Conservation (phyloP, 805 yeast genomes). For the Zygoascus flipseniorum region DNA sequence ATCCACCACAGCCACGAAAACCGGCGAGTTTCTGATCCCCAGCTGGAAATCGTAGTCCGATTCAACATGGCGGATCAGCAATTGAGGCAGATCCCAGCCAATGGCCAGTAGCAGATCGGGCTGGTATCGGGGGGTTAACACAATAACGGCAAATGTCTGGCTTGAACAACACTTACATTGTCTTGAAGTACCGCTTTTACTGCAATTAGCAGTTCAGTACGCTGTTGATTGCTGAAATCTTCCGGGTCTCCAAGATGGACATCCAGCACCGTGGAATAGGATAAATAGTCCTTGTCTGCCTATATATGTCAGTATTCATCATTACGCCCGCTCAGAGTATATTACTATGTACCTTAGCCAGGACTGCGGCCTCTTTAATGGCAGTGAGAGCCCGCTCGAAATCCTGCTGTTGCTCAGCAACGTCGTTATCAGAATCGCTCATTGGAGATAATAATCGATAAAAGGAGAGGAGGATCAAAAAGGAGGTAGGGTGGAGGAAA, state of each 20-base stretch:
- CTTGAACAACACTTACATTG: conserved; percentile 5
- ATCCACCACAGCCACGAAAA: conserved; percentile 29
- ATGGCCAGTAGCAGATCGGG: conserved; percentile 51
- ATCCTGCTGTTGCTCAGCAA: not conserved
- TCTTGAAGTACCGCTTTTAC: conserved; percentile 37
- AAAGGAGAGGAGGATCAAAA: not conserved
- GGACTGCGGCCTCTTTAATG: conserved; percentile 15
- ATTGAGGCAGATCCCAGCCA: conserved; percentile 87
- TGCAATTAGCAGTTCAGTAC: conserved; percentile 38
- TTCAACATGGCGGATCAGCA: conserved; percentile 51
- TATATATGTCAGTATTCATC: conserved; percentile 1
- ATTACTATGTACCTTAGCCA: conserved; percentile 9
- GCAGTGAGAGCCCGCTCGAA: not conserved
- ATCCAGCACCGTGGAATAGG: conserved; percentile 68
- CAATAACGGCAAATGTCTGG: not conserved
- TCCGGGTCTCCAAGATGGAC: conserved; percentile 44
- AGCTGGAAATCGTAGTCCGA: conserved; percentile 9
- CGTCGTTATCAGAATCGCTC: not conserved
- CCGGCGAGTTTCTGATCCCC: conserved; percentile 18
- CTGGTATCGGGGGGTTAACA: conserved; percentile 21
- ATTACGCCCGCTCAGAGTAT: no score
- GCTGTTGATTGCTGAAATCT: conserved; percentile 42
- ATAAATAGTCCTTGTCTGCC: conserved; percentile 51
- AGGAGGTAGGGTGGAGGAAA: not conserved
- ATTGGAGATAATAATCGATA: not conserved